phyloP scores from a whole-genome alignment of 495 filamentous ascomycete genomes.

The Tuber indicum region DNA sequence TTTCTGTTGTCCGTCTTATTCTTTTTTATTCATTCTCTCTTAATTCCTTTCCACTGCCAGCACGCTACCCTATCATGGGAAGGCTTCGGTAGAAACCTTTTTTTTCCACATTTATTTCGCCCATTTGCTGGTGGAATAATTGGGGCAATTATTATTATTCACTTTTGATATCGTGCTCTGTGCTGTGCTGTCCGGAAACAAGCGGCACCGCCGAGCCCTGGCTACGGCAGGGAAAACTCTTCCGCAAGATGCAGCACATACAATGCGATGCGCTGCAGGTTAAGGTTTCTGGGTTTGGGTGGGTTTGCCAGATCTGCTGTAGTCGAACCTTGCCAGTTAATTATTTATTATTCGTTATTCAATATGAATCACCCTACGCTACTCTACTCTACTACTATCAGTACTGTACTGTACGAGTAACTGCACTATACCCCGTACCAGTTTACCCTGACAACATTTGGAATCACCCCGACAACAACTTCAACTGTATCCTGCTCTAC shows the following conservation, averaged over 20 bases:
- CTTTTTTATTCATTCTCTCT: background rate
- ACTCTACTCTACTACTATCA: too few species aligned
- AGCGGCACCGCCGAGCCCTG: conserved; percentile 38
- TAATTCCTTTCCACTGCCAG: background rate
- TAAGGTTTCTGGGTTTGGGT: conserved; percentile 37
- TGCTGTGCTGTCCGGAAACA: conserved; percentile 32
- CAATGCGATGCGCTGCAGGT: conserved; percentile 39
- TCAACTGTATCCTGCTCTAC: background rate
- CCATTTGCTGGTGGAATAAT: background rate
- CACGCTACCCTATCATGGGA: background rate
- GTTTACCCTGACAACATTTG: background rate
- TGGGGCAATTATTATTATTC: background rate
- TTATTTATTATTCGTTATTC: conserved; percentile 18
- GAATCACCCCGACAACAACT: background rate
- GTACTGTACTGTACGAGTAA: background rate
- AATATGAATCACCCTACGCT: background rate
- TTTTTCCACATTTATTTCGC: background rate
- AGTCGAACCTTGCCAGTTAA: conserved; percentile 34
- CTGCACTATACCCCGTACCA: background rate
- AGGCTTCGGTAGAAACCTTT: background rate
- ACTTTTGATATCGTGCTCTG: conserved; percentile 25
- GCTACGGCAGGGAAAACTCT: conserved; percentile 39
- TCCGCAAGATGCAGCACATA: conserved; percentile 37
- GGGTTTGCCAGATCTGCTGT: conserved; percentile 36
- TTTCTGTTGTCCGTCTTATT: background rate